Evolutionary conservation across 306 rosid genomes (phyloP).

Genomic region (Quercus ilex): DNA sequence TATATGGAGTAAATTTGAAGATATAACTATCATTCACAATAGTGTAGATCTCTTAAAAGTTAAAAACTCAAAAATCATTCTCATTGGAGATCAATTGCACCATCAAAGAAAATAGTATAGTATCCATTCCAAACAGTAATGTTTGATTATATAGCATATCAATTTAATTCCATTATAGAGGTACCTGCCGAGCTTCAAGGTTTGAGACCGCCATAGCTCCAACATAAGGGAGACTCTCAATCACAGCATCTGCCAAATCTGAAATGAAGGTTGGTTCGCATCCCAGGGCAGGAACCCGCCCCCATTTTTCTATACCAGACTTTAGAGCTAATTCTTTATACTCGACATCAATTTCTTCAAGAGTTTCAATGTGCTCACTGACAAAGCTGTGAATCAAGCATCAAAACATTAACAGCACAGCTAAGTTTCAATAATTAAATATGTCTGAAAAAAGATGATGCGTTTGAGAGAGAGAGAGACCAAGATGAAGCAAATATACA

Average conservation of each 20-base stretch:
- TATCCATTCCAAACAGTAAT: neutral
- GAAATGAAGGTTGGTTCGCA: constrained; percentile 93
- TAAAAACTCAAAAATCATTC: neutral
- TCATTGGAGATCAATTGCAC: neutral
- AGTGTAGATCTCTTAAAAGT: neutral
- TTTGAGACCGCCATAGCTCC: constrained; percentile 99
- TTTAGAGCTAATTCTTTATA: constrained; percentile 90
- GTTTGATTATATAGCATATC: neutral
- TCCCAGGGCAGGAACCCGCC: constrained; percentile 98
- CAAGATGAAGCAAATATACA: neutral
- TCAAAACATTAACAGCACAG: constrained; percentile 4
- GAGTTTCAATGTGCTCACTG: constrained; percentile 97
- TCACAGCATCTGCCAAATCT: constrained; percentile 97
- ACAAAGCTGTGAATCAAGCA: constrained; percentile 79
- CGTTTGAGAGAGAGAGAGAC: neutral
- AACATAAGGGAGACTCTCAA: constrained; percentile 93
- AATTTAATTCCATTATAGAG: neutral
- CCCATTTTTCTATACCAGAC: constrained; percentile 93
- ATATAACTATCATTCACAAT: neutral
- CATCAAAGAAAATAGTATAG: neutral
- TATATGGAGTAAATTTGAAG: too few relatives aligned
- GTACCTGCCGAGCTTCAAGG: constrained; percentile 98
- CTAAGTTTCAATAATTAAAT: neutral
- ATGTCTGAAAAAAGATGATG: neutral
- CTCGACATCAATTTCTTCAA: constrained; percentile 97